A percentile compares a stretch with the other conserved stretches of the same genome.
phyloP scores from a whole-genome alignment of 805 yeast genomes.

The Torulaspora microellipsoides region DNA sequence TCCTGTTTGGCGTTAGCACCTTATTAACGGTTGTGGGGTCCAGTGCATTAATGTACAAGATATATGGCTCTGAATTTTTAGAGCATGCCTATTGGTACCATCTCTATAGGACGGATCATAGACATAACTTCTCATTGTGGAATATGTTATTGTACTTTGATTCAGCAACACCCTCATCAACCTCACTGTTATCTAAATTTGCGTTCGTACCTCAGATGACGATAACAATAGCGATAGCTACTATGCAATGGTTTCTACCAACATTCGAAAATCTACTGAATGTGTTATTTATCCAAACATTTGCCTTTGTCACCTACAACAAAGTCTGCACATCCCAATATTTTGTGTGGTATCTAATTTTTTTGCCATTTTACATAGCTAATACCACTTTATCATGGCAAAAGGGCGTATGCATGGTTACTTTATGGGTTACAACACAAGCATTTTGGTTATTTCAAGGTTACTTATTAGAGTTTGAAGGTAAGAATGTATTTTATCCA shows the following conservation, averaged over 20 bases:
- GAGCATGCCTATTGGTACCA: conserved; percentile 81
- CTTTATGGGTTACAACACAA: conserved; percentile 67
- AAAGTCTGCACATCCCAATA: conserved; percentile 92
- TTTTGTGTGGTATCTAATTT: conserved; percentile 88
- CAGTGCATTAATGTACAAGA: conserved; percentile 55
- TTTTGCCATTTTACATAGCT: conserved; percentile 69
- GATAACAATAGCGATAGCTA: conserved; percentile 29
- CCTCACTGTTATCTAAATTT: conserved; percentile 33
- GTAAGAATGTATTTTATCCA: conserved; percentile 57
- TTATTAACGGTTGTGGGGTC: conserved; percentile 42
- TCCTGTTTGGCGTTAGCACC: conserved; percentile 41
- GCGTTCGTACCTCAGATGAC: conserved; percentile 84
- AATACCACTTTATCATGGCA: conserved; percentile 37
- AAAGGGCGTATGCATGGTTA: conserved; percentile 41
- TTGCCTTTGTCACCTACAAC: conserved; percentile 71
- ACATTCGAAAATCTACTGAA: conserved; percentile 41
- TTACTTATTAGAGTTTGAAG: conserved; percentile 75
- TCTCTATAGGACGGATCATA: conserved; percentile 76
- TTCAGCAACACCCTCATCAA: conserved; percentile 35
- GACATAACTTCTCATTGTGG: conserved; percentile 92
- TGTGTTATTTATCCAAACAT: conserved; percentile 69
- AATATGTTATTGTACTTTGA: conserved; percentile 65
- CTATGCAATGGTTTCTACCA: conserved; percentile 21
- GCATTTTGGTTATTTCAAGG: conserved; percentile 76
- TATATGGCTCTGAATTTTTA: conserved; percentile 73